Conservation (phyloP, 768 basidiomycete genomes). For the Suillus fuscotomentosus region DNA sequence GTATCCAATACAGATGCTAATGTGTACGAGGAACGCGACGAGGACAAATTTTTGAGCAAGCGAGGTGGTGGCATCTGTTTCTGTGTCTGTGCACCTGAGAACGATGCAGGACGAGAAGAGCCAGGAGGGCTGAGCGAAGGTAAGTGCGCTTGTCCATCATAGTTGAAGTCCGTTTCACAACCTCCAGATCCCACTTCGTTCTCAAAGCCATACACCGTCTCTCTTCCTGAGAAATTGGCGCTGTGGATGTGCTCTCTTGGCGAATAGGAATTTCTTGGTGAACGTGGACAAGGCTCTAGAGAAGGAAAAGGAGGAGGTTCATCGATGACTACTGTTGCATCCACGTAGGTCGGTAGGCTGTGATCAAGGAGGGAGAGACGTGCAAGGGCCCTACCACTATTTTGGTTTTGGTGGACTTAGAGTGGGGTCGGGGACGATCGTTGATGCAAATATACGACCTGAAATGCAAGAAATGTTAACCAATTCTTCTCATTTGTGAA, state of each 20-base stretch:
- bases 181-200: no score
- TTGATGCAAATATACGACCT: slow-evolving; percentile 29
- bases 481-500: no score
- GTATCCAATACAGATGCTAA: neutral
- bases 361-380: slow-evolving; percentile 48
- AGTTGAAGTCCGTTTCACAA: slow-evolving; percentile 6
- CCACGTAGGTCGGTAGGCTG: slow-evolving; percentile 58
- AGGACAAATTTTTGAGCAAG: neutral
- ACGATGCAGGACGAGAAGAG: slow-evolving; percentile 6
- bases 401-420: neutral
- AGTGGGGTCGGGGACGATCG: slow-evolving; percentile 5
- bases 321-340: slow-evolving; percentile 48
- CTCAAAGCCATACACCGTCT: neutral
- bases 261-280: slow-evolving; percentile 2
- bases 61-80: neutral
- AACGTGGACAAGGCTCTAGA: slow-evolving; percentile 11
- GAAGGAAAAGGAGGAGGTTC: slow-evolving; percentile 24
- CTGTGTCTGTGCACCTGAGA: neutral
- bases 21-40: neutral
- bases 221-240: neutral
- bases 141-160: slow-evolving; percentile 1
- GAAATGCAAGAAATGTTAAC: neutral
- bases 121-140: slow-evolving; percentile 4
- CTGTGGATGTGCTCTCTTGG: neutral
- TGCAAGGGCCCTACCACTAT: slow-evolving; percentile 31